These are phyloP conservation scores for Striga hermonthica DNA, from an alignment of 305 asterid species.

Conservation along the genomic window DNA sequence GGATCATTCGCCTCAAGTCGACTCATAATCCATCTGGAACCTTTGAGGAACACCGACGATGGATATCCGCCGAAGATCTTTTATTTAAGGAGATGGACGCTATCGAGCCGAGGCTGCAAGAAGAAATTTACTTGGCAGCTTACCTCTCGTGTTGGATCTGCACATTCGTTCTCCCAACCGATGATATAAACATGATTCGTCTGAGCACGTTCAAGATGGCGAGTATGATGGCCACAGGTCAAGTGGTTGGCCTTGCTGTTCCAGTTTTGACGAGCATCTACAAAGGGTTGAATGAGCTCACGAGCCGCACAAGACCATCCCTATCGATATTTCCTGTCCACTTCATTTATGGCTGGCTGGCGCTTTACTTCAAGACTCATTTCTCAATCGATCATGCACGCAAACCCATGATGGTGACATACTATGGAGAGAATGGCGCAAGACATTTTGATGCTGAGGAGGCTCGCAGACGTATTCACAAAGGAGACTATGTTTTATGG, in stretches of 20 bases:
- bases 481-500: neutral
- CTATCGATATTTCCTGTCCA: neutral
- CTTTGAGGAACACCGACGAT: neutral
- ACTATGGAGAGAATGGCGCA: neutral
- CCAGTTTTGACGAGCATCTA: neutral
- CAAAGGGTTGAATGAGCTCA: neutral
- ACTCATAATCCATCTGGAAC: neutral
- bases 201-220: neutral
- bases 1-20: no score
- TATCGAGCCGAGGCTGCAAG: neutral
- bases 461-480: neutral
- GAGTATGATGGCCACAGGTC: neutral
- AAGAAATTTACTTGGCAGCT: neutral
- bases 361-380: neutral
- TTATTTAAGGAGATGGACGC: neutral
- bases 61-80: neutral
- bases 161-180: neutral
- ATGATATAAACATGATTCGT: neutral
- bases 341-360: neutral
- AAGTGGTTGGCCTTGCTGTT: neutral
- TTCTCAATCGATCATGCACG: no score
- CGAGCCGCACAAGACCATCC: neutral
- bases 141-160: neutral
- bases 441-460: neutral
- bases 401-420: neutral